Base-by-base conservation (phyloP, 768 basidiomycete species). In the Terana coerulea region DNA sequence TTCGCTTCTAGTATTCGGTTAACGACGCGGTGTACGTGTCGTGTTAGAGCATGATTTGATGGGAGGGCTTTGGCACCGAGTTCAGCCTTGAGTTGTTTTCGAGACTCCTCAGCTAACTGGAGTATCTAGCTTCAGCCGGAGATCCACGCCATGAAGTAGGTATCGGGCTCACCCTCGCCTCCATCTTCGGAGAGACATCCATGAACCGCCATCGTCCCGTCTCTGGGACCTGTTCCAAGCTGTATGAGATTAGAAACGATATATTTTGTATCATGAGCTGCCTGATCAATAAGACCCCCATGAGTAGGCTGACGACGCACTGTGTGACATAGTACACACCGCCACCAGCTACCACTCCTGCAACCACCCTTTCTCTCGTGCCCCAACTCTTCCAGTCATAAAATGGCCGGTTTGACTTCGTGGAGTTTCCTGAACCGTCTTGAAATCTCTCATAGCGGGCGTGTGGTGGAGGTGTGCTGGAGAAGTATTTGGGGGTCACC, bases 161-260 rank as follows among this genome's bases (percentile, higher is more conserved):
- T 28, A 1, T 21, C 10, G 34, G 11, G 60, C 75, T 49, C 54
- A 84, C 83, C 61, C 70, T 63, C 7, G 76, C 71, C 68, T 94
- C 90, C 24, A 66, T 68, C 46, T 73, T 72, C 0, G 76, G 75
- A 35, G 76, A 76, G 3, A 85, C 75, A 62, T 89, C 86, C 80
- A 98, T 95, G 64, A 95, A 97, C 19, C 95, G 70, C 79, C 86
- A 86, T 50, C 95, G 72, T 0, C 92, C 91, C 0, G 91, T 95
- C 63, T 94, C 86, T 2, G 88, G 83, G 0, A 92, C 88, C 62
- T 80, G 76, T 64, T 98, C 94, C 24, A 95, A 73, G 61, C 91
- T 94, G 55, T 42, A 21, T 14, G 11, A 22, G n/a, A n/a, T n/a
- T n/a, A 33, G 39, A 10, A 8, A 44, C 11, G 24, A 42, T 29